Evolutionary conservation across 371 early-diverging fungal genomes (phyloP).

Genomic region (Zychaea mexicana): DNA sequence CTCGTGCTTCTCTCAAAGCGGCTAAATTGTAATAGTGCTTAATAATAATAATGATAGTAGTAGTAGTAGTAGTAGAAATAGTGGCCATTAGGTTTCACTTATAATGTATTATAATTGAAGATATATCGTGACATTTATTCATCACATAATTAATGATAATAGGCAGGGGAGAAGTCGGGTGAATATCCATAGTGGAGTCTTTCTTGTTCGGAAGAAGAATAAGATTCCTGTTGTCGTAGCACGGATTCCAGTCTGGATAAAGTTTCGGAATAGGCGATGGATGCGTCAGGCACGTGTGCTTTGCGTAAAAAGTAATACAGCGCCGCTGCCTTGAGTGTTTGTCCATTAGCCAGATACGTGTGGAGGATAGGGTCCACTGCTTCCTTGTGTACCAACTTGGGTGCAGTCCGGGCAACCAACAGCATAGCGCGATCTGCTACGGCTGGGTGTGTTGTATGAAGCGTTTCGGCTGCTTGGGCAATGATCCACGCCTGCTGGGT

Average conservation of each 20-base stretch:
- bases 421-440: conserved; percentile 2
- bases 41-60: no score
- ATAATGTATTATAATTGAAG: neutral
- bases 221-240: neutral
- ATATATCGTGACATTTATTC: neutral
- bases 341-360: conserved; percentile 23
- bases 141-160: neutral
- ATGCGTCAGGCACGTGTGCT: conserved; percentile 14
- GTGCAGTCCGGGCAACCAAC: neutral
- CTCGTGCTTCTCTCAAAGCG: conserved; percentile 3
- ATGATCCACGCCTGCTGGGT: neutral
- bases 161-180: neutral
- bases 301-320: conserved; percentile 30
- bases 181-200: no score
- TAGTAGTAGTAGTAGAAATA: no score
- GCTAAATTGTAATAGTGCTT: conserved; percentile 4
- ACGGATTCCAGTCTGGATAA: neutral
- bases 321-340: conserved; percentile 23
- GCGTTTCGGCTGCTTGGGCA: neutral
- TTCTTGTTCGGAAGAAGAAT: neutral
- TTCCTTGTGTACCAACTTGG: conserved; percentile 6
- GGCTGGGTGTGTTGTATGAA: neutral
- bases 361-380: conserved; percentile 18
- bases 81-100: no score
- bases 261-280: neutral